Base-by-base conservation (phyloP, 1,284 basidiomycete genomes). In the Papiliotrema nemorosa region DNA sequence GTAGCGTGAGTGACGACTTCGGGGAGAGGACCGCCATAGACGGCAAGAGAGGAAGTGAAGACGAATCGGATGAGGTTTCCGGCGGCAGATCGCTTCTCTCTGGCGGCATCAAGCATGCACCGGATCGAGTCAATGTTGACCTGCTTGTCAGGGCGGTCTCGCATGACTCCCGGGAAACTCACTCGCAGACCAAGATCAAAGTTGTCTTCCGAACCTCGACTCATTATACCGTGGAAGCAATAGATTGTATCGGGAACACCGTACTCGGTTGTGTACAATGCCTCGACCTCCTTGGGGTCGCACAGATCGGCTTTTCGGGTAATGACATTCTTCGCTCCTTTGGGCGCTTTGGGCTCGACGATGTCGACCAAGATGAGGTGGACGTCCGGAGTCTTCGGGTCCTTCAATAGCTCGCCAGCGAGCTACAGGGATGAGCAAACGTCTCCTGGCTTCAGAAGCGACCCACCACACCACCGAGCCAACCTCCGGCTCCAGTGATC, bases 221-320 rank as follows among this genome's bases (percentile, higher is more conserved):
- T 80, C 83, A 84, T 83, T 64, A 82, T 81, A 9, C 82, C 82
- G 59, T 84, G 82, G 50, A 83, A 73, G 59, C 80, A 82, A 66
- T 83, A 84, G 31, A 73, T 59, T 14, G 67, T 65, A 50, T 69
- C 67, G 3, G 70, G 70, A 0, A 57, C 53, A 18, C 70, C 69
- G 46, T 66, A 64, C 44, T 61, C 61, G 33, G 72, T 74, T 21
- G 49, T 59, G 60, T 67, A 74, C 25, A 83, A 69, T 0, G 62
- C 61, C 22, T 80, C 73, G 39, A 79, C 71, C 49, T 78, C 75
- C 5, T 63, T 62, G 27, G 63, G 65, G 52, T 79, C 75, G 13
- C 77, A 78, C 48, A 83, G 65, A 65, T 83, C 80, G 6, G 78
- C 78, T 60, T 80, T 78, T 63, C 80, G 59, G 2, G 76, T 69